phyloP scores from a whole-genome alignment of 768 basidiomycete genomes.

The Lactarius vividus region DNA sequence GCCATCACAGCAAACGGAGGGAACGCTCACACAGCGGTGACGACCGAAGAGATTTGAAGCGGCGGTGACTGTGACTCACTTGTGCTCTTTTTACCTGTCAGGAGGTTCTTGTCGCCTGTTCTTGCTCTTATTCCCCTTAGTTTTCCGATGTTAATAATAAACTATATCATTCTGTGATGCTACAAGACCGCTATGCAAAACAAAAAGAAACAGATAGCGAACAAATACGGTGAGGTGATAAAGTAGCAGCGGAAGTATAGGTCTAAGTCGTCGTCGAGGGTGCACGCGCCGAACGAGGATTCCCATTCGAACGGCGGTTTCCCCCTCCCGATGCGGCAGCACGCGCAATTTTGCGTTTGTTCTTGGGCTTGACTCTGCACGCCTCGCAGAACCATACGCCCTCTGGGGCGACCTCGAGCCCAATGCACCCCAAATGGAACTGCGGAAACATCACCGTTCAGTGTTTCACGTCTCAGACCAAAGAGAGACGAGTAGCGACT shows the following conservation, averaged over 20 bases:
- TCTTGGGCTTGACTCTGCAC: conserved; percentile 56
- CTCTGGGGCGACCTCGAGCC: conserved; percentile 60
- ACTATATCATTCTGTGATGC: conserved; percentile 4
- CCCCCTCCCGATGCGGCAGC: conserved; percentile 43
- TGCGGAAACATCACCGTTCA: conserved; percentile 32
- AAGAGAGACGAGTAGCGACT: conserved; percentile 37
- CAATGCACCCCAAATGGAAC: conserved; percentile 82
- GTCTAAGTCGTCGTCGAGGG: conserved; percentile 20
- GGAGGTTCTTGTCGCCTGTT: background rate
- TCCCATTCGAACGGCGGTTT: conserved; percentile 30
- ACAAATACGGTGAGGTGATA: background rate
- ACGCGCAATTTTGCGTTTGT: conserved; percentile 47
- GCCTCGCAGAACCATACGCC: conserved; percentile 75
- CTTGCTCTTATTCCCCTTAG: background rate
- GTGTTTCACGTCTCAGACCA: background rate
- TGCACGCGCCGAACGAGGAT: conserved; percentile 24
- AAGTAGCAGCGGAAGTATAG: background rate
- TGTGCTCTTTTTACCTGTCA: background rate
- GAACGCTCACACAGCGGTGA: conserved; percentile 28
- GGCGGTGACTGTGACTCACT: conserved; percentile 23
- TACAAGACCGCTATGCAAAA: background rate
- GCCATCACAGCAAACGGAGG: conserved; percentile 22
- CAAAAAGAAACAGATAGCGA: background rate
- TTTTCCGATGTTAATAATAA: background rate
- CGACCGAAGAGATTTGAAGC: conserved; percentile 26